A percentile compares a stretch with the other conserved stretches of the same genome.
Evolutionary conservation across 23 red algal genomes (phyloP).

Genomic region (Gracilaria domingensis): DNA sequence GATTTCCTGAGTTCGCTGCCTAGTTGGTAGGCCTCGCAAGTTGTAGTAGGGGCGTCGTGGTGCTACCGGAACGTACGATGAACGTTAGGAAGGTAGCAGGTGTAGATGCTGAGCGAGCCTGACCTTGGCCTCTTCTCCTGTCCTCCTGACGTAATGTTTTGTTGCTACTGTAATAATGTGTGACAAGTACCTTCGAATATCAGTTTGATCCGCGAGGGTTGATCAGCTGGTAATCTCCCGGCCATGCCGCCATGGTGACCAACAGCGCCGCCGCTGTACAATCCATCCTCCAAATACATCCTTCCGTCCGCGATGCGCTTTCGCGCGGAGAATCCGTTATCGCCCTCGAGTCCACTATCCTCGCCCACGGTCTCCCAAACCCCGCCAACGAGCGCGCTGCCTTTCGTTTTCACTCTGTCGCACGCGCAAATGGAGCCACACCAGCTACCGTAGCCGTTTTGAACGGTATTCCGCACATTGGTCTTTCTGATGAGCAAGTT

Average conservation of each 20-base stretch:
- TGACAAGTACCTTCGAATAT: no score
- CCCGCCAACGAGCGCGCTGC: conserved; percentile 78
- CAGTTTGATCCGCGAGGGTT: background rate
- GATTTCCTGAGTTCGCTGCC: no score
- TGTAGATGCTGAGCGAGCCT: no score
- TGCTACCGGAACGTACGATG: no score
- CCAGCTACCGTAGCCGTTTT: conserved; percentile 86
- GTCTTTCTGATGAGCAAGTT: conserved; percentile 35
- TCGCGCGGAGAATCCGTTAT: conserved; percentile 58
- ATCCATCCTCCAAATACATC: conserved; percentile 14
- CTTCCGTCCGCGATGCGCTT: conserved; percentile 52
- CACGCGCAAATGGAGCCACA: conserved; percentile 49
- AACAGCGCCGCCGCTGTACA: background rate
- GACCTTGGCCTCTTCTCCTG: no score
- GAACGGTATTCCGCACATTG: conserved; percentile 63
- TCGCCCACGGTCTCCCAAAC: conserved; percentile 88
- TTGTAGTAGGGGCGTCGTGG: no score
- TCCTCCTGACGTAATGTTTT: no score
- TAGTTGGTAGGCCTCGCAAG: no score
- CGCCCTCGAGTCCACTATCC: conserved; percentile 89
- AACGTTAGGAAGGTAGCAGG: no score
- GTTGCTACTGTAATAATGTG: no score
- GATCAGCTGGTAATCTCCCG: background rate
- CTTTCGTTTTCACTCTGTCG: conserved; percentile 31
- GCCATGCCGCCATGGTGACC: background rate